Percentiles rank a stretch among this genome's conserved stretches.
Conservation (phyloP, 2,329 filamentous ascomycete genomes). For the Colletotrichum cereale region DNA sequence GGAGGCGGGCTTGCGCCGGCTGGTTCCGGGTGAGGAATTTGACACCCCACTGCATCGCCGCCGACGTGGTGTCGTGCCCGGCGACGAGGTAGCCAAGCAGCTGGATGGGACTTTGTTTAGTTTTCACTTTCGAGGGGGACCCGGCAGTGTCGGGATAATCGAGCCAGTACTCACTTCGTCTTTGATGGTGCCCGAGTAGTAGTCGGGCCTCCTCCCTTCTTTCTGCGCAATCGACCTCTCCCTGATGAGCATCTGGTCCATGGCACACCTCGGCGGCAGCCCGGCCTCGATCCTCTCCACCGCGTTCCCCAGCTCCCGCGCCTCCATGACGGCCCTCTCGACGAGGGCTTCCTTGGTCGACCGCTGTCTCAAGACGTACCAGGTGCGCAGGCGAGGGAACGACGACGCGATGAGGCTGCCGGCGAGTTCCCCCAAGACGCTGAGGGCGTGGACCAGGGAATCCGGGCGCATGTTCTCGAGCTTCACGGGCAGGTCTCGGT, state of each 20-base stretch:
- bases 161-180: constrained; percentile 48
- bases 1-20: constrained; percentile 45
- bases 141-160: too few relatives aligned
- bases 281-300: constrained; percentile 13
- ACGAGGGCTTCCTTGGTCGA: not conserved
- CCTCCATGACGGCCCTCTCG: not conserved
- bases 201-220: constrained; percentile 46
- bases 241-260: constrained; percentile 51
- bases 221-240: constrained; percentile 50
- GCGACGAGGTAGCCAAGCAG: constrained; percentile 45
- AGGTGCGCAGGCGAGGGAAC: not conserved
- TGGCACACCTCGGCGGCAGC: constrained; percentile 38
- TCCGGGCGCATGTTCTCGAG: not conserved
- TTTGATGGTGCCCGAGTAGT: constrained; percentile 46
- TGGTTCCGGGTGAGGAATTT: constrained; percentile 43
- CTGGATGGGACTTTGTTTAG: constrained; percentile 19
- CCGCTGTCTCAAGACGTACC: not conserved
- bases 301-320: constrained; percentile 19
- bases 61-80: constrained; percentile 46
- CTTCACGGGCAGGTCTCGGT: not conserved
- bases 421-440: not conserved
- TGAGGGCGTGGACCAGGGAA: not conserved
- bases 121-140: too few relatives aligned
- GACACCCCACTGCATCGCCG: constrained; percentile 43
- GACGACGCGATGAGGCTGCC: not conserved